Conservation (phyloP, 2,329 filamentous ascomycete species). For the Penicillium sp. region DNA sequence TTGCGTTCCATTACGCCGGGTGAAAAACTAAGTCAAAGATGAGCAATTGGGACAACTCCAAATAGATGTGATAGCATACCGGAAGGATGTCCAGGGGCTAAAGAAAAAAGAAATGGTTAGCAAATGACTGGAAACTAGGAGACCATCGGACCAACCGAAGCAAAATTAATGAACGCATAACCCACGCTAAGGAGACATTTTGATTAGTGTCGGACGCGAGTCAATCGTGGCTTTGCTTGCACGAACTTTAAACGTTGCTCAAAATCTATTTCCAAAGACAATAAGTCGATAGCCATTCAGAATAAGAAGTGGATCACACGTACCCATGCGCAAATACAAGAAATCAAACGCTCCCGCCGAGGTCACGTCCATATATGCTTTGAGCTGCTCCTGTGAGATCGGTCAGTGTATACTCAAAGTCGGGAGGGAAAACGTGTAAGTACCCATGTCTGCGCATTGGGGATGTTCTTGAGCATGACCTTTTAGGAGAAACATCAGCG, state of each 20-base stretch:
- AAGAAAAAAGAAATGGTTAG: slow-evolving; percentile 37
- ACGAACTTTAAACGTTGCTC: slow-evolving; percentile 80
- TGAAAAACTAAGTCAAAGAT: slow-evolving; percentile 62
- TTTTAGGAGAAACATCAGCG: slow-evolving; percentile 33
- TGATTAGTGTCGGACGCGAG: neutral
- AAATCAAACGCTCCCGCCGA: slow-evolving; percentile 88
- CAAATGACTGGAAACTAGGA: neutral
- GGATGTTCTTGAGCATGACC: slow-evolving; percentile 94
- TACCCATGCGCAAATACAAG: slow-evolving; percentile 84
- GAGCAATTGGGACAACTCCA: neutral
- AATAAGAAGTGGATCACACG: slow-evolving; percentile 12
- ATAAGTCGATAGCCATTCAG: neutral
- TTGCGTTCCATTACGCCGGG: slow-evolving; percentile 67
- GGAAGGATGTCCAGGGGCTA: slow-evolving; percentile 73
- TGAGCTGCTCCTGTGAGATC: slow-evolving; percentile 62
- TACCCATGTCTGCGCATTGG: slow-evolving; percentile 74
- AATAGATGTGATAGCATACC: slow-evolving; percentile 47
- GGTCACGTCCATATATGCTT: slow-evolving; percentile 74
- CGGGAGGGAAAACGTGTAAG: slow-evolving; percentile 9
- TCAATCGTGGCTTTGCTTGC: too few species aligned
- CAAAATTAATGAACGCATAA: slow-evolving; percentile 96
- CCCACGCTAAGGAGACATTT: slow-evolving; percentile 65
- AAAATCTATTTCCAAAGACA: slow-evolving; percentile 57
- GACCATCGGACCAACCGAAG: slow-evolving; percentile 59
- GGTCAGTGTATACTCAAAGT: slow-evolving; percentile 8